These are phyloP conservation scores for Raphanus hybrid DNA, from an alignment of 441 rosid genomes.

Conservation along the genomic window DNA sequence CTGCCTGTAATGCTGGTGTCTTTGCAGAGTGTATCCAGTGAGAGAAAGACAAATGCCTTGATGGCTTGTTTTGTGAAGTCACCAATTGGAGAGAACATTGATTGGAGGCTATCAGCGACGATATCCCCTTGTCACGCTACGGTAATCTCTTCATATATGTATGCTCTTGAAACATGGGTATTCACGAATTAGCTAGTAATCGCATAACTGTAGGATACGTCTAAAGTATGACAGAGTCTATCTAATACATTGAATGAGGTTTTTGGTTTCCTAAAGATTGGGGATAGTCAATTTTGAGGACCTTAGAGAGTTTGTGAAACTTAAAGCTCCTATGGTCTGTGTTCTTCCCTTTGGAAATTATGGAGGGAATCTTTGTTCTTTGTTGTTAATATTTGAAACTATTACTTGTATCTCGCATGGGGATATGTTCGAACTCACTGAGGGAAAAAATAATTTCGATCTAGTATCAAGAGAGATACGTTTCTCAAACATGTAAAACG, in stretches of 20 bases:
- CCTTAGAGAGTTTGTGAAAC: conserved; percentile 3
- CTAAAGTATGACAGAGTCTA: conserved; percentile 18
- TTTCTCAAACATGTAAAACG: conserved; percentile 5
- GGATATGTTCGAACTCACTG: conserved; percentile 7
- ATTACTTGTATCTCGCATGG: not conserved
- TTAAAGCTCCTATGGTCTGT: conserved; percentile 4
- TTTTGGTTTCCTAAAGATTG: conserved; percentile 2
- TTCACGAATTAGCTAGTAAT: conserved; percentile 15
- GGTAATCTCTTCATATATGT: conserved; percentile 58
- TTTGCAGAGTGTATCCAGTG: conserved; percentile 91
- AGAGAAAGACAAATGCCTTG: conserved; percentile 92
- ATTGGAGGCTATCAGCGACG: conserved; percentile 94
- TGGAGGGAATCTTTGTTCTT: conserved; percentile 5
- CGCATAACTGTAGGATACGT: conserved; percentile 13
- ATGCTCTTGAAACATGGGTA: conserved; percentile 18
- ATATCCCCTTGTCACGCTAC: conserved; percentile 98
- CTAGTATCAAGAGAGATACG: conserved; percentile 15
- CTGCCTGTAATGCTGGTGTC: conserved; percentile 35
- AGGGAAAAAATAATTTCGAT: not conserved
- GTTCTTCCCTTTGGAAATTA: conserved; percentile 17
- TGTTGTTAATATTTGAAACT: conserved; percentile 11
- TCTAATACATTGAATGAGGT: conserved; percentile 19
- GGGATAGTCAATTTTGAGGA: conserved; percentile 13
- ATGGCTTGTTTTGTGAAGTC: conserved; percentile 82
- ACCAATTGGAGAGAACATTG: conserved; percentile 93